Evolutionary conservation across 164 flowering plant genomes (phyloP), one percentile per base, ranked within the genome.

Genomic region (Protea cynaroides): DNA sequence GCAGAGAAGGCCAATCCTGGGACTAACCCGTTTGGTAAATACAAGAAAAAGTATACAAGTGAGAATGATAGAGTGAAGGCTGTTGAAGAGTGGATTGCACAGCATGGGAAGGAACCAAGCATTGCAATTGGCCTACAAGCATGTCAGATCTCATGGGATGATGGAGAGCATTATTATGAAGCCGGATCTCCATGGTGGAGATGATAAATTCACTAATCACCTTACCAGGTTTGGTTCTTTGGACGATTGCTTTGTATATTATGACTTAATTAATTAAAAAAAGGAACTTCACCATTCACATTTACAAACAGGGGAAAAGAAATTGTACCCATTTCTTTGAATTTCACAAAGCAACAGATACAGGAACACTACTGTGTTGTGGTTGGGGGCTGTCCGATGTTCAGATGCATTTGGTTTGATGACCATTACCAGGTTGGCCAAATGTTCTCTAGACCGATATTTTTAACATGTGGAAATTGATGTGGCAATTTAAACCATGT

Each of bases 121-220:
- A 79, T 88, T 59, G 92, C 92, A 34, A 84, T 95, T 69, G 96
- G 94, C 74, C 99, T 95, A 68, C 99, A 95, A 78, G 96, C 99
- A 37, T 88, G 84, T 68, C 89, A 90, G 57, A 88, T 95, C 63
- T 91, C 97, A 36, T 95, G 97, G 97, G 90, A 92, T 65, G 82
- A 87, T 53, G 92, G 83, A 8, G 79, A 78, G 44, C 84, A 82
- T 57, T 22, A 74, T 59, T 91, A 84, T 53, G 72, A 81, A 71
- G 96, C 97, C 67, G 77, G 97, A 64, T 69, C 79, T 60, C 97
- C 99, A 19, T 92, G 97, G 99, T 94, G 99, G 97, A 81, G 85
- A 60, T 78, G 62, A 63, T 25, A 51, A 61, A 58, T 18, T 10
- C 3, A 40, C 0, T 44, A 56, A 50, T 19, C 51, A 11, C 2